A percentile compares a stretch with the other conserved stretches of the same genome.
Evolutionary conservation across 2,329 filamentous ascomycete genomes (phyloP).

Genomic region (Aspergillus neoniger): DNA sequence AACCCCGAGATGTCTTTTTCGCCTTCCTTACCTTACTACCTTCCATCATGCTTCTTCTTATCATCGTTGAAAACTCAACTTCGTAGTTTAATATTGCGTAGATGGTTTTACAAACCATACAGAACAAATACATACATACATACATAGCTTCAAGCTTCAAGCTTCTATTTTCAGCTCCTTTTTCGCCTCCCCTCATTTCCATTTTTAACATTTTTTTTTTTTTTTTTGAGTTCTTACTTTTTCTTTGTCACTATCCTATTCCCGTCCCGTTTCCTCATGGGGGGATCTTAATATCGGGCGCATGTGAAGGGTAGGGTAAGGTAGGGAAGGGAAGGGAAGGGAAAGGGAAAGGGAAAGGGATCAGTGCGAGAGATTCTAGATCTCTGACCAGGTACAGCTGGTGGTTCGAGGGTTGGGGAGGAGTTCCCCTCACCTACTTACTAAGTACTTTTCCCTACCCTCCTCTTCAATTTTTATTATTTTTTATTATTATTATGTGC

Average conservation of each 20-base stretch:
- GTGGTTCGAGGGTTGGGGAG: not conserved
- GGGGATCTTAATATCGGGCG: not conserved
- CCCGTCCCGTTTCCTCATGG: not conserved
- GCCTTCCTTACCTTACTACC: too few species aligned
- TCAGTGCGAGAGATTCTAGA: constrained; percentile 25
- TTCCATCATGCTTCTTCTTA: too few species aligned
- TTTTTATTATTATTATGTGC: constrained; percentile 1
- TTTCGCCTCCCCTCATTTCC: too few species aligned
- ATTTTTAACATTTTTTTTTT: not conserved
- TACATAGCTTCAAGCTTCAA: too few species aligned
- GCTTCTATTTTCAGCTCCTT: too few species aligned
- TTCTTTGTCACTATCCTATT: not conserved
- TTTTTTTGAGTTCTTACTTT: not conserved
- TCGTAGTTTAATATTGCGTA: too few species aligned
- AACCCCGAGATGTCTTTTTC: not conserved
- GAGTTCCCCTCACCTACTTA: constrained; percentile 1
- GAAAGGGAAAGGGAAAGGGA: constrained; percentile 2
- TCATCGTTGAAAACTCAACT: too few species aligned
- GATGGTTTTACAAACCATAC: too few species aligned
- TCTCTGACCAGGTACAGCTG: constrained; percentile 12
- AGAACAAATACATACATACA: too few species aligned
- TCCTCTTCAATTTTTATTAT: not conserved
- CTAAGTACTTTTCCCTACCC: constrained; percentile 5
- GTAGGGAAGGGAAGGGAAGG: too few species aligned
- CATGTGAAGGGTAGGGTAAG: constrained; percentile 7